Evolutionary conservation across 2,329 filamentous ascomycete genomes (phyloP).

Genomic region (Aspergillus caelatus): DNA sequence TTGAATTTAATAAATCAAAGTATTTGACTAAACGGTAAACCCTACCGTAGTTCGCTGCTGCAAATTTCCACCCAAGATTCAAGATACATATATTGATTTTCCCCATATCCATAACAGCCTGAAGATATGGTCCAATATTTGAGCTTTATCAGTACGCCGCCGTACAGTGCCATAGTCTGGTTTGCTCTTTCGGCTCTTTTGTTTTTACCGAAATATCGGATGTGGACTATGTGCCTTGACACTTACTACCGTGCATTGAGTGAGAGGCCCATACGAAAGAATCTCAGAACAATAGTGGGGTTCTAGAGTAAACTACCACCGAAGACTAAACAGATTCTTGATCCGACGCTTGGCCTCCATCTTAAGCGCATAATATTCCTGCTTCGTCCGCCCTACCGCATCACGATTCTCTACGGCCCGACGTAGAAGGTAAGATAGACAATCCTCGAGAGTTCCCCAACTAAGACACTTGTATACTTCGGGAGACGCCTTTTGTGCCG

Average conservation of each 20-base stretch:
- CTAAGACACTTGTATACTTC: slow-evolving; percentile 59
- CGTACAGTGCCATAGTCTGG: neutral
- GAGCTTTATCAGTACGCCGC: neutral
- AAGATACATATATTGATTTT: neutral
- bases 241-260: neutral
- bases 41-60: neutral
- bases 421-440: slow-evolving; percentile 72
- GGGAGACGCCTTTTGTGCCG: slow-evolving; percentile 27
- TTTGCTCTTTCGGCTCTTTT: neutral
- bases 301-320: neutral
- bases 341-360: slow-evolving; percentile 16
- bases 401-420: slow-evolving; percentile 63
- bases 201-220: neutral
- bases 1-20: too few species aligned
- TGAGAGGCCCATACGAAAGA: neutral
- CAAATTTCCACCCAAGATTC: too few species aligned
- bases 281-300: neutral
- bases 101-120: neutral
- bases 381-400: slow-evolving; percentile 55
- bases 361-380: slow-evolving; percentile 39
- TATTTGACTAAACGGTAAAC: neutral
- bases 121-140: neutral
- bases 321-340: neutral
- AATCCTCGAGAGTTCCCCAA: slow-evolving; percentile 67
- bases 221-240: neutral